Percentiles rank a stretch among this genome's conserved stretches.
phyloP scores from a whole-genome alignment of 1,139 yeast genomes.

The Yamadazyma friedrichii region DNA sequence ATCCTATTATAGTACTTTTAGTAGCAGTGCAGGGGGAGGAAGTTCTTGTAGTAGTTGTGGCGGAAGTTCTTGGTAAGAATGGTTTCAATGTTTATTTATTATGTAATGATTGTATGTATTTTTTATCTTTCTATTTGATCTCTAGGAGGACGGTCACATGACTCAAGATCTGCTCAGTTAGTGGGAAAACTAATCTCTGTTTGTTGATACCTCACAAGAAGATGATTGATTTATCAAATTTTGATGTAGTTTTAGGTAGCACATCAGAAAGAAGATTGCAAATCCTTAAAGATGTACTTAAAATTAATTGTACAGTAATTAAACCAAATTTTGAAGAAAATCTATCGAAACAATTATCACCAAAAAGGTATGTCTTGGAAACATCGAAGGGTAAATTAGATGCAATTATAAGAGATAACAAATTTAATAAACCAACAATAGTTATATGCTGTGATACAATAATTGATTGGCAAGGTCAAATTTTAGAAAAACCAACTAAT shows the following conservation, averaged over 20 bases:
- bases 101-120: too few relatives aligned
- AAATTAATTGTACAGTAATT: conserved; percentile 48
- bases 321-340: conserved; percentile 74
- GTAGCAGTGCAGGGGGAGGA: too few relatives aligned
- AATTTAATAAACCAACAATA: conserved; percentile 22
- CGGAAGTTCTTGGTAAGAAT: too few relatives aligned
- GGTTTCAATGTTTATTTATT: too few relatives aligned
- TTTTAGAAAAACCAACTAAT: conserved; percentile 75
- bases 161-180: too few relatives aligned
- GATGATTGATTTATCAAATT: conserved; percentile 5
- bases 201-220: too few relatives aligned
- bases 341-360: conserved; percentile 54
- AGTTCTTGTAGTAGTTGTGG: too few relatives aligned
- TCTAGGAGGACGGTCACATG: too few relatives aligned
- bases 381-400: conserved; percentile 68
- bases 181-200: too few relatives aligned
- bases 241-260: conserved; percentile 61
- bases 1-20: too few relatives aligned
- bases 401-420: conserved; percentile 11
- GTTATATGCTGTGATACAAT: conserved; percentile 85
- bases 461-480: conserved; percentile 56
- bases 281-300: conserved; percentile 60
- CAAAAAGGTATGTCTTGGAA: conserved; percentile 61
- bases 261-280: conserved; percentile 79
- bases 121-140: too few relatives aligned